Base-by-base conservation (phyloP, 139 green algal genomes). In the Chlorella sp. region DNA sequence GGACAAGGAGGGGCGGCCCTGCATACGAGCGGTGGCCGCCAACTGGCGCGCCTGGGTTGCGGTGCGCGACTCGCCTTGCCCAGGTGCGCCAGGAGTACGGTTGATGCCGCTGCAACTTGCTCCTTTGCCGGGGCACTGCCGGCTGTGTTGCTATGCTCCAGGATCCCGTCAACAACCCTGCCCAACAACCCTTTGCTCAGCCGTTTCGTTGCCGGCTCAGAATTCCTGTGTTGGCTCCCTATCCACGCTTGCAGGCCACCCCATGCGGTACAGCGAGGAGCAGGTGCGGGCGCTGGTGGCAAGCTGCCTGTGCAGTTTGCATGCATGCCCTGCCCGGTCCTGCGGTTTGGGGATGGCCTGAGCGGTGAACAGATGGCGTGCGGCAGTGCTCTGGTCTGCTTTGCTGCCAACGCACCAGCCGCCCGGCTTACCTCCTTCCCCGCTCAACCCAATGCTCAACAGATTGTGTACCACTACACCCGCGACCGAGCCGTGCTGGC, bases 401-500 rank as follows among this genome's bases (percentile, higher is more conserved):
- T 25, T 74, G 67, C 67, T 38, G 32, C 12, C 65, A 21, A 41
- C 65, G 12, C n/a, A 38, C 65, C n/a, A 41, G 18, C 34, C 11
- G n/a, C n/a, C 30, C 44, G 1, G 28, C n/a, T 21, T 13, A 25
- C 65, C 28, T 51, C 9, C 44, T 51, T 6, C 44, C 44, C 65
- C 16, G 1, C 28, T 41, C 20, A 12, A 20, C 65, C 16, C 9
- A 2, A 3, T 25, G 12, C 65, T 51, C 9, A 16, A 6, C 64
- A 82, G 87, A 60, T 90, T 18, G 23, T 67, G 41, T 90, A 90
- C 57, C 87, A 90, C 73, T 90, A 90, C 67, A 90, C 84, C 23
- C 57, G 78, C 38, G 41, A 85, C 41, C 76, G 74, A 32, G 38
- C 32, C 32, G 34, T 84, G 26, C 84, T 90, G 28, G 17, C 41